A percentile compares a stretch with the other conserved stretches of the same genome.
Evolutionary conservation across 108 stramenopile genomes (phyloP).

Genomic region (Nitzschia palea): DNA sequence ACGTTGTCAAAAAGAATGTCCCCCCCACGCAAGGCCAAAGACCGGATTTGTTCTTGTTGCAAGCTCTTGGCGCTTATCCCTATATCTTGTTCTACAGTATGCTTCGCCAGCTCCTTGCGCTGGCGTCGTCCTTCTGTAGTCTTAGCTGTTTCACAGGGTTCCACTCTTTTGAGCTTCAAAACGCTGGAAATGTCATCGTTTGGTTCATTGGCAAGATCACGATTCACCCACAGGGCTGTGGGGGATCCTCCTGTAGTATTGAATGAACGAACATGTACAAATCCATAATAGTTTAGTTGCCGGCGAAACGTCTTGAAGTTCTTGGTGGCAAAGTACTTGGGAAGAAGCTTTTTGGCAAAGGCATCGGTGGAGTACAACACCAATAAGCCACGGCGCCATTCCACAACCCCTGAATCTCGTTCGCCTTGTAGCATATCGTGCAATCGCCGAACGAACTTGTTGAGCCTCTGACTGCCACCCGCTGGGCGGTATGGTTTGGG

Average conservation of each 20-base stretch:
- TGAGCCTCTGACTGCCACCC: slow-evolving; percentile 37
- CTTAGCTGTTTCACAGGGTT: slow-evolving; percentile 70
- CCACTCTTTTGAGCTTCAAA: slow-evolving; percentile 71
- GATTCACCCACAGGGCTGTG: slow-evolving; percentile 87
- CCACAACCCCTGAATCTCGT: slow-evolving; percentile 66
- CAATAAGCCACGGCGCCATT: slow-evolving; percentile 84
- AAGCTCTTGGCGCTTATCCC: slow-evolving; percentile 50
- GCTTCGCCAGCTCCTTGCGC: slow-evolving; percentile 68
- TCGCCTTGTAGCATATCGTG: slow-evolving; percentile 79
- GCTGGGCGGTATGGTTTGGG: neutral
- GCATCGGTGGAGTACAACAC: slow-evolving; percentile 80
- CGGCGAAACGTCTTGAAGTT: slow-evolving; percentile 94
- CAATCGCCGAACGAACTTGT: slow-evolving; percentile 84
- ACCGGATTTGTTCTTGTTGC: slow-evolving; percentile 56
- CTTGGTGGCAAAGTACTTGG: slow-evolving; percentile 89
- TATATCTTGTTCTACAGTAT: slow-evolving; percentile 76
- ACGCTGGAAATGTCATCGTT: slow-evolving; percentile 66
- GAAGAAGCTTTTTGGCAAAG: slow-evolving; percentile 83
- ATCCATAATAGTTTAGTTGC: slow-evolving; percentile 88
- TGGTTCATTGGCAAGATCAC: slow-evolving; percentile 57
- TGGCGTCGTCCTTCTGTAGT: slow-evolving; percentile 77
- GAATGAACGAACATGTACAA: slow-evolving; percentile 81
- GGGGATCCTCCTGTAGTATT: slow-evolving; percentile 60
- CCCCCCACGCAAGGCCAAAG: slow-evolving; percentile 38
- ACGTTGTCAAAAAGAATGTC: neutral